Evolutionary conservation across 345 rosid genomes (phyloP), one percentile per base, ranked within the genome.

Genomic region (Eucalyptus sp.): DNA sequence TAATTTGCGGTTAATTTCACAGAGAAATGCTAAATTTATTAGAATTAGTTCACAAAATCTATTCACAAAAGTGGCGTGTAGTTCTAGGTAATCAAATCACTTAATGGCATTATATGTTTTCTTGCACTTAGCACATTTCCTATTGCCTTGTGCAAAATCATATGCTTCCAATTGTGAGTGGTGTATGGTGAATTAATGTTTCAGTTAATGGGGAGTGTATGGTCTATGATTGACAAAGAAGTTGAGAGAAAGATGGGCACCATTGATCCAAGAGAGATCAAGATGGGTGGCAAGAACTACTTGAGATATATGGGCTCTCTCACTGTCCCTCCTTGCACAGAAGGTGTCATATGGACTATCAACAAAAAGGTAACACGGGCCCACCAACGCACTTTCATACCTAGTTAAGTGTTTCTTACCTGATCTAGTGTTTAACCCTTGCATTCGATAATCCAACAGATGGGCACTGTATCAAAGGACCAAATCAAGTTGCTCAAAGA

Each of bases 281-380:
- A 89, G 89, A 88, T 92, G 91, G 91, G 90, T 52, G 96, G 97
- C 89, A 91, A 87, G 50, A 91, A 87, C 37, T 94, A 93, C 87
- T 96, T 94, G 88, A 94, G 95, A 89, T 96, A 97, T 88, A 81
- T 88, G 44, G 99, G 99, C 60, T 97, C 99, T 5, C 96, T 97
- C 81, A 95, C 99, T 4, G 91, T 93, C 51, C 97, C 99, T 91
- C 99, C 99, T 83, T 97, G 99, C 90, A 93, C 97, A 3, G 94
- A 97, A 94, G 95, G 94, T 88, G 97, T 97, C 87, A 91, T 89
- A 86, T 95, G 99, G 99, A 94, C 89, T 88, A 92, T 96, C 87
- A 87, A 92, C 92, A 89, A 87, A 86, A 90, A 93, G 93, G 98
- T 97, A 22, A 81, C 44, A 33, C 15, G 8, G 10, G 46, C 31